These are phyloP conservation scores for Saturnispora silvae DNA, from an alignment of 805 yeast genomes.

Conservation along the genomic window DNA sequence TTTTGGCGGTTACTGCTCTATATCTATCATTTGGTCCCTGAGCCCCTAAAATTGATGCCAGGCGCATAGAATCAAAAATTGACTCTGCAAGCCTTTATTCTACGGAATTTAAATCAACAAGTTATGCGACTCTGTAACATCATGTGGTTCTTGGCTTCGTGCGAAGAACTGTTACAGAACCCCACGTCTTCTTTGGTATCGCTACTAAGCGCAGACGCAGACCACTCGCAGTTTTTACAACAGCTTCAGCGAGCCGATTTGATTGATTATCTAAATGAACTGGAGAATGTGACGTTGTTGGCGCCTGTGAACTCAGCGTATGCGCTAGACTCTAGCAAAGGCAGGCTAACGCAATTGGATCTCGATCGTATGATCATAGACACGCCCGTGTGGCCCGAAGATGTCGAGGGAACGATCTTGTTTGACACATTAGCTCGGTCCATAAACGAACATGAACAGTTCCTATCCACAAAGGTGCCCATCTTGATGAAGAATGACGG, in stretches of 20 bases:
- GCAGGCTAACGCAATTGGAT: constrained; percentile 11
- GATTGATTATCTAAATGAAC: constrained; percentile 48
- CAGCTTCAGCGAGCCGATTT: constrained; percentile 52
- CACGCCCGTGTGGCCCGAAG: constrained; percentile 20
- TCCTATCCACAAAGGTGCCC: constrained; percentile 20
- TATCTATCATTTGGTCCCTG: too few relatives aligned
- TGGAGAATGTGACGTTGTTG: constrained; percentile 57
- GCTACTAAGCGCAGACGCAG: constrained; percentile 53
- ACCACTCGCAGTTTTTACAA: constrained; percentile 55
- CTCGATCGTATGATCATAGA: constrained; percentile 28
- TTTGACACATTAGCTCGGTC: constrained; percentile 17
- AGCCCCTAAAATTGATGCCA: too few relatives aligned
- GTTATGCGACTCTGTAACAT: too few relatives aligned
- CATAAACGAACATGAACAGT: constrained; percentile 14
- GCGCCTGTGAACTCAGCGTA: constrained; percentile 82
- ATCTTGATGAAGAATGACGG: constrained; percentile 22
- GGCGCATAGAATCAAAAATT: too few relatives aligned
- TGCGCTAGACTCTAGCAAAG: constrained; percentile 6
- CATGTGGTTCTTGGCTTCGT: too few relatives aligned
- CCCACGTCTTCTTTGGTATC: constrained; percentile 52
- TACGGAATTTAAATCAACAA: too few relatives aligned
- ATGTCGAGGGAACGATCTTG: constrained; percentile 22
- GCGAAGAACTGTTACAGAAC: too few relatives aligned
- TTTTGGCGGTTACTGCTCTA: too few relatives aligned
- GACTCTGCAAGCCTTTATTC: too few relatives aligned